Evolutionary conservation across 1,284 basidiomycete genomes (phyloP), one percentile per base, ranked within the genome.

Genomic region (Trametes pubescens): DNA sequence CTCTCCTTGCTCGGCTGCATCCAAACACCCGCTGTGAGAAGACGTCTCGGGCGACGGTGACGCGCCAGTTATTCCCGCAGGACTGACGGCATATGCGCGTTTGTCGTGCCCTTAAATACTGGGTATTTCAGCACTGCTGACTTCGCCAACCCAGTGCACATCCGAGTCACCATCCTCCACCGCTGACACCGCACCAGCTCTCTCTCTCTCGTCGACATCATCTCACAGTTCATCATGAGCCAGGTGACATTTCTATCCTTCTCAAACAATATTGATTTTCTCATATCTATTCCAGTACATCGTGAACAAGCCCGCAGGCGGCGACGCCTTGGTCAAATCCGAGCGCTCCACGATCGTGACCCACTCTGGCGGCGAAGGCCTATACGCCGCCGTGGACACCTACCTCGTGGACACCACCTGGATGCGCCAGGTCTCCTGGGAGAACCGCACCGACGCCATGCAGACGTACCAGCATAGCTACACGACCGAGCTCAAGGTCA

Each of bases 401-500:
- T 47, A 47, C 22, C 44, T 47, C 22, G 24, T 47, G 21, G 44
- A 26, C 44, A 24, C 22, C 44, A 47, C 44, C 24, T 47, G 44
- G 44, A 26, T 24, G 9, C 7, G 22, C 2, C 22, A 9, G 21
- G 10, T 24, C 22, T 47, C 44, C 44, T 47, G 44, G 44, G 44
- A 24, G 44, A 47, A 47, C 44, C 7, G 8, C 21, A 47, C 21
- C 44, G 22, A 22, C 44, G 44, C 44, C 24, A 9, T 11, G 6
- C 22, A 47, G 44, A 24, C 9, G 44, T 47, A 47, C 44, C 2
- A 11, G 9, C 16, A 47, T 8, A 9, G 4, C 11, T 47, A 47
- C 44, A 47, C 44, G 21, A 47, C 44, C 21, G 44, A 47, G 44
- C 44, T 47, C 44, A 47, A 47, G 44, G 44, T 47, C 44, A 47